Evolutionary conservation across 805 yeast genomes (phyloP), one percentile per base, ranked within the genome.

Genomic region (Sungouiozyma ichnusensis): DNA sequence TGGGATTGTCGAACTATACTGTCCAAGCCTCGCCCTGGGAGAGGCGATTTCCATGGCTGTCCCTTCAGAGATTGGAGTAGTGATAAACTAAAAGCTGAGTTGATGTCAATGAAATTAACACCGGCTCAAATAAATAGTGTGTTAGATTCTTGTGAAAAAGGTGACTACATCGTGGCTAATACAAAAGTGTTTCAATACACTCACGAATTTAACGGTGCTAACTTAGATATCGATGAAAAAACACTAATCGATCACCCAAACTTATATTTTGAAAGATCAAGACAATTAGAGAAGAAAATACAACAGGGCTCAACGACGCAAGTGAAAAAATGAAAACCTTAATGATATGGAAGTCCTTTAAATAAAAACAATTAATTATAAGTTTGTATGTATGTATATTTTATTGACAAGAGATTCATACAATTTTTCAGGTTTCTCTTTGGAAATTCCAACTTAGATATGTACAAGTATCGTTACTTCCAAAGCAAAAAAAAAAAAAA

Each of bases 11-110:
- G 77, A 33, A 77, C 81, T 1, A 85, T 92, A 35, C 62, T 85
- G 44, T 69, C 77, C 20, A 79, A 79, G 50, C 85, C 86, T 6
- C 73, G 79, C 48, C 87, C 94, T 0, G 67, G 68, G 9, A 69
- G 72, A 38, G 72, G 71, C 35, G 95, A 88, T 50, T 73, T 66
- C 45, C 96, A 90, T 57, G 98, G 98, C 2, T 90, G 97, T 62
- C 97, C 97, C 4, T 92, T 84, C 63, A 68, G 94, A 42, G 90
- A 83, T 53, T 66, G 83, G 53, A 69, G 74, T 11, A 57, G 74
- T n/a, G 94, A 85, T 36, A 71, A 74, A 41, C 67, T 92, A 38
- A 68, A 73, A 5, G 49, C 53, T 3, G 74, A 76, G 46, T 67
- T 92, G 48, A 67, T 60, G 8, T 85, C 82, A 44, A 72, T 72